Evolutionary conservation across 108 stramenopile species (phyloP).

Genomic region (Mediolabrus comicus): DNA sequence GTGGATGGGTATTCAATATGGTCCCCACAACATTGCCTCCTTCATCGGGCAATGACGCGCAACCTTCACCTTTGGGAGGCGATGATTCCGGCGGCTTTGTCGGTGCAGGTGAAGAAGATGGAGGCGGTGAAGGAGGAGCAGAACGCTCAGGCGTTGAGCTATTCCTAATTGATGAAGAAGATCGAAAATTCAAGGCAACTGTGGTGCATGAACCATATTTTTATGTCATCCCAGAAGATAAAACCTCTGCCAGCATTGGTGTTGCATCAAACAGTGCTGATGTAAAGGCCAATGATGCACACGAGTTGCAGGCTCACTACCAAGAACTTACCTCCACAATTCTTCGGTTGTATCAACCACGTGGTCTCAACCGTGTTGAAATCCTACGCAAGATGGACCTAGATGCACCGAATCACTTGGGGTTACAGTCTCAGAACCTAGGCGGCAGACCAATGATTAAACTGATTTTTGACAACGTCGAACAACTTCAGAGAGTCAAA

Average conservation of each 20-base stretch:
- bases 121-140: conserved; percentile 16
- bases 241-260: conserved; percentile 3
- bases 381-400: conserved; percentile 70
- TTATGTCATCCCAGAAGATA: conserved; percentile 71
- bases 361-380: conserved; percentile 60
- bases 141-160: conserved; percentile 89
- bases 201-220: conserved; percentile 94
- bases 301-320: conserved; percentile 47
- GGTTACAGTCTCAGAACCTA: conserved; percentile 33
- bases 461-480: conserved; percentile 75
- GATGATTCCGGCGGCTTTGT: conserved; percentile 10
- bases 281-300: conserved; percentile 15
- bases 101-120: conserved; percentile 23
- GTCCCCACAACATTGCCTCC: conserved; percentile 77
- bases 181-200: conserved; percentile 81
- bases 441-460: conserved; percentile 63
- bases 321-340: conserved; percentile 71
- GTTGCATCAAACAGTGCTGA: not conserved
- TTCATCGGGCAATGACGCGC: conserved; percentile 13
- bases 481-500: conserved; percentile 73
- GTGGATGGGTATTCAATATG: conserved; percentile 94
- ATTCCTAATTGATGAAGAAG: conserved; percentile 82
- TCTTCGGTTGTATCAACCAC: conserved; percentile 64
- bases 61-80: not conserved
- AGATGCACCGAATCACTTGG: conserved; percentile 75